Evolutionary conservation across 1,139 yeast genomes (phyloP).

Genomic region (Diutina rugosa): DNA sequence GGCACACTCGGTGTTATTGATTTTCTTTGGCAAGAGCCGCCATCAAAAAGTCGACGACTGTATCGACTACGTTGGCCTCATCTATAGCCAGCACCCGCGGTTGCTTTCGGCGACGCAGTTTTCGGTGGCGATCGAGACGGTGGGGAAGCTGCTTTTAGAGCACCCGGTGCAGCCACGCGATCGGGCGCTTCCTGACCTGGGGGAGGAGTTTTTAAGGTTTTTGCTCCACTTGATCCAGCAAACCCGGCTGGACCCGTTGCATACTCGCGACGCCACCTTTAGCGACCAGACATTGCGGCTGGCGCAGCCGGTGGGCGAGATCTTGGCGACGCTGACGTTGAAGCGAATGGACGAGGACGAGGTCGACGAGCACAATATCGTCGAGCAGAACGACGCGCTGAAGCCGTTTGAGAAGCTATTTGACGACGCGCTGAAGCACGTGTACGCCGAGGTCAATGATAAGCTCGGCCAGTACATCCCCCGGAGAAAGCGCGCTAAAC

Average conservation of each 20-base stretch:
- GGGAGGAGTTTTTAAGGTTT: constrained; percentile 27
- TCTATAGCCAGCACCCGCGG: constrained; percentile 41
- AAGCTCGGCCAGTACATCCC: background rate
- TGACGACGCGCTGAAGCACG: background rate
- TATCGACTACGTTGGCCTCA: constrained; percentile 18
- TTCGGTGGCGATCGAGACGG: constrained; percentile 42
- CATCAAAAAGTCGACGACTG: constrained; percentile 5
- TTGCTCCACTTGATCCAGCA: constrained; percentile 13
- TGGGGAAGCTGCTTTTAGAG: constrained; percentile 39
- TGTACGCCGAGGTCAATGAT: background rate
- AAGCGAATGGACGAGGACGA: constrained; percentile 14
- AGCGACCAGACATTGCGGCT: constrained; percentile 14
- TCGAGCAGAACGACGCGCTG: constrained; percentile 17
- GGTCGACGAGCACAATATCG: constrained; percentile 9
- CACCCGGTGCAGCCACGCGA: constrained; percentile 18
- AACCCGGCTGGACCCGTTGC: constrained; percentile 6
- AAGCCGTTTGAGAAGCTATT: constrained; percentile 11
- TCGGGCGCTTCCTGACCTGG: constrained; percentile 11
- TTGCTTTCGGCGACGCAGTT: constrained; percentile 45
- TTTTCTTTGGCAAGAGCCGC: constrained; percentile 20
- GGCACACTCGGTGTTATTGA: constrained; percentile 53
- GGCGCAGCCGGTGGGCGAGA: constrained; percentile 27
- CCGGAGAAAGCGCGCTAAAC: background rate
- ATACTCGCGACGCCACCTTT: constrained; percentile 19
- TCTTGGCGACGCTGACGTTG: constrained; percentile 24